These are phyloP conservation scores for Yarrowia hollandica DNA, from an alignment of 805 yeast genomes.

Conservation along the genomic window DNA sequence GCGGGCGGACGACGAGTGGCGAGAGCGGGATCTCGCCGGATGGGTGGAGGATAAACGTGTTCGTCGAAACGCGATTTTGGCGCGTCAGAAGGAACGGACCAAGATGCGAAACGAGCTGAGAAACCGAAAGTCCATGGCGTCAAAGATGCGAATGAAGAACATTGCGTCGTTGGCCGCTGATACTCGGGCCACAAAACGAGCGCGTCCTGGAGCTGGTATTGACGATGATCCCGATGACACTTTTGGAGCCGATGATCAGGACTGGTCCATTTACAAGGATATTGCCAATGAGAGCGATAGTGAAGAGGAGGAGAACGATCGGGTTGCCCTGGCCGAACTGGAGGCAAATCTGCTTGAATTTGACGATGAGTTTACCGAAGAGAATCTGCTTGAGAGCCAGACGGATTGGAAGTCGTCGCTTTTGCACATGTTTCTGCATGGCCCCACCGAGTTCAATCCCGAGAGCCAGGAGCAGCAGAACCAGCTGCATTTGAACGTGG, in stretches of 20 bases:
- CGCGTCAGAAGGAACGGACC: conserved; percentile 62
- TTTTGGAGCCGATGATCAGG: conserved; percentile 93
- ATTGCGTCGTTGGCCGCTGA: conserved; percentile 85
- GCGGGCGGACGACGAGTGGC: conserved; percentile 71
- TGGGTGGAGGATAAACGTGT: conserved; percentile 77
- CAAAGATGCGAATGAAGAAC: conserved; percentile 88
- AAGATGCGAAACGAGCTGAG: conserved; percentile 73
- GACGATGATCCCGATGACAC: conserved; percentile 77
- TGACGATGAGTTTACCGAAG: conserved; percentile 84
- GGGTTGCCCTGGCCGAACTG: conserved; percentile 43
- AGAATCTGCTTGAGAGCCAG: conserved; percentile 67
- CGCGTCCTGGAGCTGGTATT: conserved; percentile 43
- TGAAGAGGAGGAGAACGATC: conserved; percentile 74
- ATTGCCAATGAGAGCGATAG: conserved; percentile 74
- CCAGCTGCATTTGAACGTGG: conserved; percentile 87
- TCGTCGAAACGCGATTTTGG: conserved; percentile 59
- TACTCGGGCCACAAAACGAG: conserved; percentile 36
- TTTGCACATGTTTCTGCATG: conserved; percentile 82
- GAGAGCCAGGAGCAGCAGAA: conserved; percentile 83
- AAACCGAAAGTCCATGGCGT: conserved; percentile 87
- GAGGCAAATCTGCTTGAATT: conserved; percentile 75
- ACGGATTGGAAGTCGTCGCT: conserved; percentile 82
- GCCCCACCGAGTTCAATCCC: conserved; percentile 82
- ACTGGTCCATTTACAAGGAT: conserved; percentile 89
- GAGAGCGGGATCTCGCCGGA: conserved; percentile 66